Evolutionary conservation across 768 basidiomycete species (phyloP), one percentile per base, ranked within the genome.

Genomic region (Calvatia gigantea): DNA sequence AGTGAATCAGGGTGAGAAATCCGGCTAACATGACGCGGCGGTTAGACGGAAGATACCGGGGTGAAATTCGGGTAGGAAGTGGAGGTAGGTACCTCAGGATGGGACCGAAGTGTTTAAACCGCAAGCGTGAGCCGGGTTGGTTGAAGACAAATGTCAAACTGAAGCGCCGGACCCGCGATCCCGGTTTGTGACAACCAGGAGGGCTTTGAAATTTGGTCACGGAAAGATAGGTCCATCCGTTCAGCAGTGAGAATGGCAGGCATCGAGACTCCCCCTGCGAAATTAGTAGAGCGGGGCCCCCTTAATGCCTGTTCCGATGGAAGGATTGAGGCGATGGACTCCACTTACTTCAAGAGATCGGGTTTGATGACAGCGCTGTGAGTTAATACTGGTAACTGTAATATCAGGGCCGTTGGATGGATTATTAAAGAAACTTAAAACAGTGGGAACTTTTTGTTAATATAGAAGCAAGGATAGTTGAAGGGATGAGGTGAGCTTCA

Each of bases 201-300:
- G 57, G 58, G 82, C 81, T 67, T 82, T 83, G 69, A 84, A 83
- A 65, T 84, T 59, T 84, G 83, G 66, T 84, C 75, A 17, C 82
- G 75, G 73, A 83, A 82, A 5, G 82, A 46, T 8, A 84, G 63
- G 31, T 83, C 72, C 65, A 81, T 82, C 41, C 80, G 64, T 65
- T 83, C 76, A 1, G 79, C 82, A 33, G 78, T 70, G 55, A 70
- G 74, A 4, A 82, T 70, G 4, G 79, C 80, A 28, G 82, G 74
- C 80, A 58, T 83, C 75, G 5, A 83, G 72, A 1, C 82, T 82
- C 49, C 76, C 80, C 39, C 74, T 70, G 57, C 68, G 68, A 45
- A 84, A 74, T 57, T 81, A 67, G 6, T 80, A 82, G 51, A 84
- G 69, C 59, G 83, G 81, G 5, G 84, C 69, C 1, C 79, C 81